phyloP scores from a whole-genome alignment of 352 stramenopile genomes.

The Phytophthora hibernalis region DNA sequence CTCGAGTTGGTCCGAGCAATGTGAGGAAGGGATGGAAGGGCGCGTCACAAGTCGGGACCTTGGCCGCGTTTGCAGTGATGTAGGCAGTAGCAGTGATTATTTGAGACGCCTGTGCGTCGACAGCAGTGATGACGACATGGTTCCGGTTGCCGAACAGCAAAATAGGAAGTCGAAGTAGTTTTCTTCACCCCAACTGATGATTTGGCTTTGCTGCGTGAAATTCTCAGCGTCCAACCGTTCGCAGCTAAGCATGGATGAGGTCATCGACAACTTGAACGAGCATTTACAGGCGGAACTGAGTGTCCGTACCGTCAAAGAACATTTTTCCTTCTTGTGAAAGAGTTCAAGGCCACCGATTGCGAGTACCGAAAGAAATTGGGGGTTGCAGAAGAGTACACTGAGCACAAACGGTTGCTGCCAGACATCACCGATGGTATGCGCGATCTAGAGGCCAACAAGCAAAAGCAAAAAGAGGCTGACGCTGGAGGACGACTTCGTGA shows the following conservation, averaged over 20 bases:
- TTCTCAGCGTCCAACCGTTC: conserved; percentile 3
- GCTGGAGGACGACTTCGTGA: conserved; percentile 1
- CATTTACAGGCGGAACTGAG: conserved; percentile 1
- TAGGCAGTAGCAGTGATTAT: too few species aligned
- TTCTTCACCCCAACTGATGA: conserved; percentile 3
- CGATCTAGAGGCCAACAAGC: neutral
- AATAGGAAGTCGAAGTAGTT: conserved; percentile 2
- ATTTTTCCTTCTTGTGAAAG: conserved; percentile 7
- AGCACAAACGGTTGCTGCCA: conserved; percentile 10
- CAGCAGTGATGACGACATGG: neutral
- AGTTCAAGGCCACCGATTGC: conserved; percentile 6
- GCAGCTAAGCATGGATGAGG: conserved; percentile 8
- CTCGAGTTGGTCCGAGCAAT: too few species aligned
- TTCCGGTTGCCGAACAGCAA: neutral
- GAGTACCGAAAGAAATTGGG: conserved; percentile 13
- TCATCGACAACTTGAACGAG: conserved; percentile 11
- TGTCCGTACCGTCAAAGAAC: conserved; percentile 8
- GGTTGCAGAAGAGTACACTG: conserved; percentile 10
- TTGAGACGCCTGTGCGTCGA: too few species aligned
- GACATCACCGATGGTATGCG: neutral
- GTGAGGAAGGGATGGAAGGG: too few species aligned
- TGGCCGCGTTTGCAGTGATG: too few species aligned
- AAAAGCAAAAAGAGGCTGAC: neutral
- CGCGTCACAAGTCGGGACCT: too few species aligned
- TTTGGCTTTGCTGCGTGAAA: conserved; percentile 5